Base-by-base conservation (phyloP, 805 yeast species). In the Naumovozyma castellii region DNA sequence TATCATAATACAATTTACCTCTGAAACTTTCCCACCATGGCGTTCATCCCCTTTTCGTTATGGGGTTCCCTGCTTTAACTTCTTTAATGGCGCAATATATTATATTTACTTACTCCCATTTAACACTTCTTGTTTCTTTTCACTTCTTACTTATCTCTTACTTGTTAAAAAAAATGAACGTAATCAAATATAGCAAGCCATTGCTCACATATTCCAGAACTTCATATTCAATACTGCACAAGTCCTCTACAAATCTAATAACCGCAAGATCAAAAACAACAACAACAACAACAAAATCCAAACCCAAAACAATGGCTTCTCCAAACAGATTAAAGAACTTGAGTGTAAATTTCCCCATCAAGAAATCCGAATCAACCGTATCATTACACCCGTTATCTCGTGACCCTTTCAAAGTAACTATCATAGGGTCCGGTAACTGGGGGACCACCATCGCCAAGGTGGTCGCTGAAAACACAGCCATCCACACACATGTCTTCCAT, bases 391-490 rank as follows among this genome's bases (percentile, higher is more conserved):
- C 32, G 18, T 18, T 42, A 17, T 22, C 37, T 12, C 35, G 43
- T 34, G 38, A 52, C 19, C 74, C 72, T 17, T 78, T 68, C 65
- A 74, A 69, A 54, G 72, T 80, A 33, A 70, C 87, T 32, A 85
- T 87, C 40, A 79, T 92, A 48, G 98, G 98, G 32, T 87, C 97
- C 22, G 98, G 97, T 60, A 90, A 90, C 67, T 90, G 98, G 84
- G 98, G 98, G 48, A 86, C 96, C 30, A 90, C 97, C 15, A 87
- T 92, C 40, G 97, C 97, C 46, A 90, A 92, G 63, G 86, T 90
- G 34, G 80, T 87, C 19, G 87, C 97, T 30, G 97, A 92, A 65
- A 88, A 87, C 62, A 71, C 88, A 33, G 71, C 71, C 15, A 75
- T 75, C 46, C 75, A 85, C 64, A 80, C 88, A 31, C 71, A 76